Evolutionary conservation across 2,329 filamentous ascomycete species (phyloP).

Genomic region (Ophiosphaerella herpotricha): DNA sequence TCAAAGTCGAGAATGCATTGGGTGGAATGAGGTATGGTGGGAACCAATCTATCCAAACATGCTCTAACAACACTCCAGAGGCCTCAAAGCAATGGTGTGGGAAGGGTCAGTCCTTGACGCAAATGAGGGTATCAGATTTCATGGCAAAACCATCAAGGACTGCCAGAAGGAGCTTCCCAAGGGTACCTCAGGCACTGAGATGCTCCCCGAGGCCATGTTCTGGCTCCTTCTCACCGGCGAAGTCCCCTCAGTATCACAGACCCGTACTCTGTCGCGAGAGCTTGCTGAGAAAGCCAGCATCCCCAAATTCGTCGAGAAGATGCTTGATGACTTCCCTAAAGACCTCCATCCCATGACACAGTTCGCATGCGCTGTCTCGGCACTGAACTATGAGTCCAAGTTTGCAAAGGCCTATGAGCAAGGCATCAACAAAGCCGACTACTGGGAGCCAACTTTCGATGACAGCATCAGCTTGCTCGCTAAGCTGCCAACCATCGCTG

Average conservation of each 20-base stretch:
- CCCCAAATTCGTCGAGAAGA: constrained; percentile 79
- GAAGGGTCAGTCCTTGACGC: constrained; percentile 96
- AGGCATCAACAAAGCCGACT: constrained; percentile 91
- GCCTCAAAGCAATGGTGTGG: constrained; percentile 98
- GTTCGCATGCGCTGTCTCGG: constrained; percentile 90
- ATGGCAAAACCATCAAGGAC: constrained; percentile 96
- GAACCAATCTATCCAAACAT: neutral
- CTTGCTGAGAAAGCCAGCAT: constrained; percentile 84
- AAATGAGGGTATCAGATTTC: constrained; percentile 97
- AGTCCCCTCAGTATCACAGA: constrained; percentile 81
- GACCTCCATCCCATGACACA: constrained; percentile 98
- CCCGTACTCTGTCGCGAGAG: constrained; percentile 81
- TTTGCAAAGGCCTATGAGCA: constrained; percentile 93
- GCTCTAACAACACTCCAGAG: constrained; percentile 51
- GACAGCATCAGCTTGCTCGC: constrained; percentile 92
- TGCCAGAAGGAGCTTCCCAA: constrained; percentile 94
- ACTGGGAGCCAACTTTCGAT: constrained; percentile 98
- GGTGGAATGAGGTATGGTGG: constrained; percentile 80
- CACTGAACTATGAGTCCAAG: constrained; percentile 91
- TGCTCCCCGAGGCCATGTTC: constrained; percentile 99
- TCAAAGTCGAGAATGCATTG: constrained; percentile 91
- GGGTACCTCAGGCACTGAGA: constrained; percentile 88
- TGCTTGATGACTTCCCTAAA: constrained; percentile 87
- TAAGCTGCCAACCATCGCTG: constrained; percentile 94
- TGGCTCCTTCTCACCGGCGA: constrained; percentile 95